Evolutionary conservation across 2,329 filamentous ascomycete species (phyloP), one percentile per base, ranked within the genome.

Genomic region (Ophiostoma triangulosporum): DNA sequence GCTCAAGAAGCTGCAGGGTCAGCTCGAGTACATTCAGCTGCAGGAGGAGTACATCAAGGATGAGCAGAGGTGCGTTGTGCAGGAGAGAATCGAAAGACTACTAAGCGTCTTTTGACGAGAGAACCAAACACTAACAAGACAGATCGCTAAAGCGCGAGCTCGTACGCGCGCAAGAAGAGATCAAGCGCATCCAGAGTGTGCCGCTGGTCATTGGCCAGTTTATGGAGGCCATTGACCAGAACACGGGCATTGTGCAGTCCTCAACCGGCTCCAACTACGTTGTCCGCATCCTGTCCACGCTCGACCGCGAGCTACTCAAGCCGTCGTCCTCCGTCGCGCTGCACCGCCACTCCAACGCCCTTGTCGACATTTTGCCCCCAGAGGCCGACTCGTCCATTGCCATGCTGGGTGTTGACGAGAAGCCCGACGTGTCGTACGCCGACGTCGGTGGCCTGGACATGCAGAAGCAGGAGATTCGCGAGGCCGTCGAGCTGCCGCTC

Each of bases 41-140:
- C 93, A 98, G 73, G 93, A 98, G 72, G 93, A 98, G 69, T 98
- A 98, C 71, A 98, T 98, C 81, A 98, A 98, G 75, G 93, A 98
- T 81, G 93, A 98, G 76, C 93, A 98, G 74, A 84, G 88, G 85
- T 86, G 70, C 53, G 66, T 50, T 24, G 15, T 26, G n/a, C n/a
- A n/a, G n/a, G n/a, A n/a, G n/a, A n/a, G n/a, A n/a, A n/a, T n/a
- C n/a, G n/a, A n/a, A n/a, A n/a, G n/a, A n/a, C 29, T 31, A 8
- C 29, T 3, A 8, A 31, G 29, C 29, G 6, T 31, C 29, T 31
- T 31, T 3, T 6, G 7, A 8, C 29, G 12, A 31, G 0, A 3
- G 6, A 35, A 14, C 3, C 9, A 14, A 6, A 24, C 6, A 40
- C 54, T 57, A 48, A 56, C 56, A 17, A 4, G 5, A 43, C 62